Evolutionary conservation across 176 grass and related monocot species (phyloP).

Genomic region (Lolium rigidum): DNA sequence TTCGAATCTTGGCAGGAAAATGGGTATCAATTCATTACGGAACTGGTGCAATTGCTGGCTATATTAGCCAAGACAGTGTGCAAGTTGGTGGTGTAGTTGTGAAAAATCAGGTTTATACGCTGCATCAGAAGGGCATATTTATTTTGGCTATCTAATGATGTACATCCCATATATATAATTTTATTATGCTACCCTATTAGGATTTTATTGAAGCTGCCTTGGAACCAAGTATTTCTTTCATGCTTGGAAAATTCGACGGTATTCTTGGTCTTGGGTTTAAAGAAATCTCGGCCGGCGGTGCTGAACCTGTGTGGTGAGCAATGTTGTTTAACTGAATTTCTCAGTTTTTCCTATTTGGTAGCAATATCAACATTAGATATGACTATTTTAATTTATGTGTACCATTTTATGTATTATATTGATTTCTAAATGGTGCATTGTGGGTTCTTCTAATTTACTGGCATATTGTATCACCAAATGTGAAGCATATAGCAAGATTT

Average conservation of each 20-base stretch:
- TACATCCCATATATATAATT: slow-evolving; percentile 27
- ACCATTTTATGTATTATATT: slow-evolving; percentile 6
- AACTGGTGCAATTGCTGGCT: slow-evolving; percentile 74
- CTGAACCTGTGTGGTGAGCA: slow-evolving; percentile 72
- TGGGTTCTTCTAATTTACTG: not conserved
- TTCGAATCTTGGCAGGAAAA: slow-evolving; percentile 60
- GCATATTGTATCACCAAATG: not conserved
- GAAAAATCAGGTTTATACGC: slow-evolving; percentile 68
- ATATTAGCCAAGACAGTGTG: slow-evolving; percentile 73
- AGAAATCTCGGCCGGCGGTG: slow-evolving; percentile 67
- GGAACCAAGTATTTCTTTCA: slow-evolving; percentile 72
- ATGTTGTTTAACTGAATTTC: not conserved
- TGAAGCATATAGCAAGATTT: not conserved
- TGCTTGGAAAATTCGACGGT: slow-evolving; percentile 82
- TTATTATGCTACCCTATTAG: slow-evolving; percentile 34
- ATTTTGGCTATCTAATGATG: not conserved
- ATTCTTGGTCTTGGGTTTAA: slow-evolving; percentile 93
- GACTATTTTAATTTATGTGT: not conserved
- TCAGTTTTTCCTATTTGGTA: not conserved
- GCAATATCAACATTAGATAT: slow-evolving; percentile 2
- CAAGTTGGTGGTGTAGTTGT: slow-evolving; percentile 70
- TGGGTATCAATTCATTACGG: slow-evolving; percentile 69
- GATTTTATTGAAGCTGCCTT: slow-evolving; percentile 78
- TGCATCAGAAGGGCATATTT: not conserved
- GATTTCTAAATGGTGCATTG: not conserved